Percentiles rank a stretch among this genome's conserved stretches.
Conservation (phyloP, 352 stramenopile species). For the Globisporangium radiosum region DNA sequence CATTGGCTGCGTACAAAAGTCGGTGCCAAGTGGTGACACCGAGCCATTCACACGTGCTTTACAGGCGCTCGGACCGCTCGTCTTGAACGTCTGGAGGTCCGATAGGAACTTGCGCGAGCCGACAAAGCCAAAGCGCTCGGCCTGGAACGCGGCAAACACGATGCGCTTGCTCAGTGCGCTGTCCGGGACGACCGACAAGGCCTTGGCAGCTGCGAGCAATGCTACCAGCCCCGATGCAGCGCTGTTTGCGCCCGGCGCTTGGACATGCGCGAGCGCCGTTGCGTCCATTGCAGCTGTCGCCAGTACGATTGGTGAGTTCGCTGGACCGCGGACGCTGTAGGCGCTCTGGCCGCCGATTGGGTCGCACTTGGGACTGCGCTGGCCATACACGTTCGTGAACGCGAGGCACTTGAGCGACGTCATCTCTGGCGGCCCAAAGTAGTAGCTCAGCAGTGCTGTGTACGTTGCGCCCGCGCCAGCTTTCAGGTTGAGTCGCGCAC, state of each 20-base stretch:
- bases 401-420: conserved; percentile 61
- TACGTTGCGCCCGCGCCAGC: conserved; percentile 40
- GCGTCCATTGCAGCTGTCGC: conserved; percentile 81
- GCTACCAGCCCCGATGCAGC: conserved; percentile 67
- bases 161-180: conserved; percentile 62
- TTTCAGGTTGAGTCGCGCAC: conserved; percentile 55
- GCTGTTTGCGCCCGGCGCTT: conserved; percentile 67
- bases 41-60: conserved; percentile 33
- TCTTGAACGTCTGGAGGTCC: conserved; percentile 45
- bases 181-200: conserved; percentile 59
- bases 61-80: conserved; percentile 43
- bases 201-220: conserved; percentile 62
- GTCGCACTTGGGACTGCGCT: conserved; percentile 60
- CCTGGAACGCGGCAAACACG: conserved; percentile 79
- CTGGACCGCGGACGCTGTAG: conserved; percentile 45
- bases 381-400: conserved; percentile 72
- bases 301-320: conserved; percentile 44
- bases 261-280: conserved; percentile 57
- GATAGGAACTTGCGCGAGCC: conserved; percentile 72
- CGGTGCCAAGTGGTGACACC: conserved; percentile 42
- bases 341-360: conserved; percentile 75
- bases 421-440: conserved; percentile 73
- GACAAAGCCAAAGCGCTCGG: conserved; percentile 78
- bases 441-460: conserved; percentile 79
- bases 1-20: conserved; percentile 69